Evolutionary conservation across 768 basidiomycete genomes (phyloP), one percentile per base, ranked within the genome.

Genomic region (Kwoniella bestiolae): DNA sequence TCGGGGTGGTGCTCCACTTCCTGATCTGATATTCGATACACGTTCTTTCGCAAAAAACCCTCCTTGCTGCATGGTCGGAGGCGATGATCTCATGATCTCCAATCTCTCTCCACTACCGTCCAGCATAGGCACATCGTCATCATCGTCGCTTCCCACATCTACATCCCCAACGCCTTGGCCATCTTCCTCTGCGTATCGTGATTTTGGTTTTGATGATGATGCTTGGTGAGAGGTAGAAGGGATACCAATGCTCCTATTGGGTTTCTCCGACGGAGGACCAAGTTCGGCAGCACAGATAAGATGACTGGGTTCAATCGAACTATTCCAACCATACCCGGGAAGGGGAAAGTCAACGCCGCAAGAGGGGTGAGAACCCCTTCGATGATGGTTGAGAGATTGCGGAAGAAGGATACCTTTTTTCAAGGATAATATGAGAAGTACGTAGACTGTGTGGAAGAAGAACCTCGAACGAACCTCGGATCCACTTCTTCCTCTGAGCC

Each of bases 201-300:
- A 47, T 47, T 5, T 47, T 7, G 46, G 46, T 47, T 21, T 32
- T 25, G 60, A 35, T 21, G 29, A 35, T 7, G 9, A 29, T 26
- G 56, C 12, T 5, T n/a, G 56, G 1, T 21, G n/a, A 46, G 56
- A 58, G 11, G 38, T 41, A 18, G 12, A 41, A 2, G 14, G 38
- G 11, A 18, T 41, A 18, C 5, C 18, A 41, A 11, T 41, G 12
- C 18, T 11, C 18, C 3, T 41, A 8, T 41, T 5, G 12, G 12
- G 38, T 23, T 26, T n/a, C 1, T 41, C 47, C 16, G 16, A 14
- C 11, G 66, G 68, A n/a, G 65, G 47, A 4, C 44, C 47, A 3
- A 76, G 49, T 41, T 69, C 69, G 12, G 67, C 75, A 12, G 71
- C 66, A 45, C 75, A 77, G 3, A 77, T 60, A 9, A 77, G 66